Conservation (phyloP, 306 rosid species). For the Ochetophila trinervis region DNA sequence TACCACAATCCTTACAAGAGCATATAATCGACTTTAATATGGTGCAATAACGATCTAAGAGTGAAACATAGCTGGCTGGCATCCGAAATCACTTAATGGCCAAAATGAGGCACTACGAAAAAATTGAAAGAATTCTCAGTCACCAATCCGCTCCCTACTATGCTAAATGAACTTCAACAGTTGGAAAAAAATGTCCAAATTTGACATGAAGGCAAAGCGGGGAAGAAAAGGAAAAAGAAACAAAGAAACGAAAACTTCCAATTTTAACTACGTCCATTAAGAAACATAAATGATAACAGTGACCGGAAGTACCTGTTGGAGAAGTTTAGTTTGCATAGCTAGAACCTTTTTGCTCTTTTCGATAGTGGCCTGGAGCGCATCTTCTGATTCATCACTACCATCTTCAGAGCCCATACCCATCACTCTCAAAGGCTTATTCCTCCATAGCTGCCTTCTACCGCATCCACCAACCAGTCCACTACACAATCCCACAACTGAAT, state of each 20-base stretch:
- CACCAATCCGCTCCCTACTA: background rate
- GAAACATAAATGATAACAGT: background rate
- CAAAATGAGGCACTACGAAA: background rate
- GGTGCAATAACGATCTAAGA: no score
- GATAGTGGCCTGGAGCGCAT: slow-evolving; percentile 59
- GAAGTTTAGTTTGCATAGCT: slow-evolving; percentile 67
- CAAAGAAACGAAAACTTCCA: background rate
- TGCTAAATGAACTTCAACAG: background rate
- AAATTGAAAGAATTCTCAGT: background rate
- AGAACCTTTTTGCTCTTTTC: slow-evolving; percentile 83
- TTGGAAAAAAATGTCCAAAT: background rate
- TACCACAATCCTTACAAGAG: no score
- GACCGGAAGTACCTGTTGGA: slow-evolving; percentile 59
- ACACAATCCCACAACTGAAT: slow-evolving; percentile 26
- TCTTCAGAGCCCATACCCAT: slow-evolving; percentile 29
- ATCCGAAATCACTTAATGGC: no score
- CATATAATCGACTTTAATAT: no score
- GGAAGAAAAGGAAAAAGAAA: background rate
- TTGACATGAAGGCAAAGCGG: background rate
- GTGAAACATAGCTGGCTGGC: no score
- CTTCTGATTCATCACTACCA: slow-evolving; percentile 46
- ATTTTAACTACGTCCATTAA: background rate
- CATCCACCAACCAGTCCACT: slow-evolving; percentile 36
- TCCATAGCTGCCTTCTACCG: slow-evolving; percentile 34
- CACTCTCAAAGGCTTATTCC: slow-evolving; percentile 42